Conservation (phyloP, 2,329 filamentous ascomycete genomes). For the Pyricularia sp. region DNA sequence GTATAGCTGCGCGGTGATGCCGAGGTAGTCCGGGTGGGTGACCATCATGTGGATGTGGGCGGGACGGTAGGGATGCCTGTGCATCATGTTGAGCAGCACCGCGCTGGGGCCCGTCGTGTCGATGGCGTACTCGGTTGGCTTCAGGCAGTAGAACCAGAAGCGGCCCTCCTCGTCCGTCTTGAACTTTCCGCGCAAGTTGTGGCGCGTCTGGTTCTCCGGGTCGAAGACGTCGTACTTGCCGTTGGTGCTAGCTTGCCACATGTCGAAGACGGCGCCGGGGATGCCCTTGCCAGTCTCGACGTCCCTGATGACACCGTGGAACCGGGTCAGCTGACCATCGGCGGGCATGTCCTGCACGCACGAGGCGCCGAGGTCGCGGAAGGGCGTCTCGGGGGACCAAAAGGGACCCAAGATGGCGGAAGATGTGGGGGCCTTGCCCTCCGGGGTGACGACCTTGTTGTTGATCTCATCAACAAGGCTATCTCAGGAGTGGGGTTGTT, state of each 20-base stretch:
- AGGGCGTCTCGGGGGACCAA: slow-evolving; percentile 65
- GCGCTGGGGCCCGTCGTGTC: slow-evolving; percentile 41
- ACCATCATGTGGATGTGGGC: slow-evolving; percentile 52
- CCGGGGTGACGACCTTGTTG: slow-evolving; percentile 47
- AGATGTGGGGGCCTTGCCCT: slow-evolving; percentile 51
- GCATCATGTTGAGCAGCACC: slow-evolving; percentile 40
- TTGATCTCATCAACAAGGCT: slow-evolving; percentile 74
- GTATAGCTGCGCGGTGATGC: slow-evolving; percentile 60
- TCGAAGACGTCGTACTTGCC: slow-evolving; percentile 59
- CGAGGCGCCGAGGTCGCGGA: slow-evolving; percentile 57
- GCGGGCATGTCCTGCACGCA: slow-evolving; percentile 46
- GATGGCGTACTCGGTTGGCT: slow-evolving; percentile 36
- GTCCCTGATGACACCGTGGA: slow-evolving; percentile 52
- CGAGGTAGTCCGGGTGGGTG: slow-evolving; percentile 39
- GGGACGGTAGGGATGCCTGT: slow-evolving; percentile 46
- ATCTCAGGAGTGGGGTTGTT: slow-evolving; percentile 1
- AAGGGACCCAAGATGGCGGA: slow-evolving; percentile 80
- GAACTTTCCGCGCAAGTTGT: slow-evolving; percentile 60
- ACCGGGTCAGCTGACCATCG: slow-evolving; percentile 44
- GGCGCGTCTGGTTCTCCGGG: slow-evolving; percentile 49
- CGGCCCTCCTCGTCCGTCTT: slow-evolving; percentile 53
- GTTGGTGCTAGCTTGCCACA: slow-evolving; percentile 76
- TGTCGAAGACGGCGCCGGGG: slow-evolving; percentile 56
- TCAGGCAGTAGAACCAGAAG: slow-evolving; percentile 47
- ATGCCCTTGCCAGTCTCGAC: slow-evolving; percentile 55